phyloP scores from a whole-genome alignment of 2,329 filamentous ascomycete species.

The Grosmannia huntii region DNA sequence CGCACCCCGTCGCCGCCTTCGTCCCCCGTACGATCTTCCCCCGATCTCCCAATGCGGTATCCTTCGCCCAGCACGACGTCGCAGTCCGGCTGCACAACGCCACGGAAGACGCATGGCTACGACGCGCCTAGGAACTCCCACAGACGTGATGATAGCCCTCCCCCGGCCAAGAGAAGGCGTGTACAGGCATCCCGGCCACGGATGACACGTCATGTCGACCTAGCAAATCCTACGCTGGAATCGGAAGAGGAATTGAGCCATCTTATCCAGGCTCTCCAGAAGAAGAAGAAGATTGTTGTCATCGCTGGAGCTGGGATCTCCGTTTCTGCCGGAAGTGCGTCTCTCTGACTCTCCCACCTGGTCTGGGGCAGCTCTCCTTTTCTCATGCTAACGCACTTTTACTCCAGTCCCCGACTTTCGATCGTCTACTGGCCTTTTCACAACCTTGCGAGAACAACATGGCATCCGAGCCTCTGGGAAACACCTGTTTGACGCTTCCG shows the following conservation, averaged over 20 bases:
- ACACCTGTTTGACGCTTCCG: constrained; percentile 90
- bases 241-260: constrained; percentile 52
- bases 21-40: constrained; percentile 21
- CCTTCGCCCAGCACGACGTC: constrained; percentile 38
- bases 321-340: constrained; percentile 81
- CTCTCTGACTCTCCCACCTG: constrained; percentile 3
- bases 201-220: constrained; percentile 70
- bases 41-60: constrained; percentile 31
- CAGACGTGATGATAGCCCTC: constrained; percentile 42
- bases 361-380: not conserved
- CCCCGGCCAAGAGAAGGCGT: constrained; percentile 65
- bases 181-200: constrained; percentile 40
- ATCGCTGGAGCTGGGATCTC: constrained; percentile 95
- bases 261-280: constrained; percentile 62
- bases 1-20: constrained; percentile 39
- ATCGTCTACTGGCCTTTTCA: constrained; percentile 81
- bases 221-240: constrained; percentile 41
- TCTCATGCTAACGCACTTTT: constrained; percentile 13
- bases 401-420: constrained; percentile 80
- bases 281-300: constrained; percentile 92
- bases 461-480: constrained; percentile 90
- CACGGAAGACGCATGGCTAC: constrained; percentile 30
- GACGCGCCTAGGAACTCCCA: constrained; percentile 21
- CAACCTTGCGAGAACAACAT: constrained; percentile 70
- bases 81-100: constrained; percentile 37